Conservation (phyloP, 805 yeast genomes). For the Suhomyces xylopsoci region DNA sequence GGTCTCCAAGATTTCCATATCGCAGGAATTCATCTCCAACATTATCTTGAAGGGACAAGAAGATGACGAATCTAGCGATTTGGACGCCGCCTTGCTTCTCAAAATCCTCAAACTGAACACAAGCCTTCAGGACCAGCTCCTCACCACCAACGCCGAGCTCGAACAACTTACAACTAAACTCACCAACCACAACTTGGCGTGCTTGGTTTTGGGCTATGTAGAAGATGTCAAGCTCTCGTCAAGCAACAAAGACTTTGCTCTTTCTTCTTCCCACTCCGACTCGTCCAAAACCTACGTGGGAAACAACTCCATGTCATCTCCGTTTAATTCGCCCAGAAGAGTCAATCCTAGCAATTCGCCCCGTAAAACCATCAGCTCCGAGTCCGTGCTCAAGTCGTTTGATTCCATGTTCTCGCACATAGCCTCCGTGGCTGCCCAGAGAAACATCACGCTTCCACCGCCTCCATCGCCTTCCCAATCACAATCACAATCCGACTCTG, state of each 20-base stretch:
- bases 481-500: conserved; percentile 14
- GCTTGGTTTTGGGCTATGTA: conserved; percentile 46
- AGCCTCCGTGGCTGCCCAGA: conserved; percentile 45
- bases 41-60: conserved; percentile 38
- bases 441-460: conserved; percentile 39
- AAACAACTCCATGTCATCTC: conserved; percentile 3
- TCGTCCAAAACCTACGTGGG: background rate
- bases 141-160: conserved; percentile 24
- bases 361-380: conserved; percentile 1
- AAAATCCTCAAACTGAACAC: conserved; percentile 33
- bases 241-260: conserved; percentile 1
- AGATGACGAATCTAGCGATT: conserved; percentile 54
- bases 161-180: conserved; percentile 25
- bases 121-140: conserved; percentile 29
- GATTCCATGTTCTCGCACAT: conserved; percentile 48
- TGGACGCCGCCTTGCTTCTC: conserved; percentile 27
- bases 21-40: conserved; percentile 32
- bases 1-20: conserved; percentile 25
- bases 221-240: conserved; percentile 37
- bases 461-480: conserved; percentile 15
- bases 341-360: conserved; percentile 1
- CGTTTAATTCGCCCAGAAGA: conserved; percentile 10
- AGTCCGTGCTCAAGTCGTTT: conserved; percentile 20
- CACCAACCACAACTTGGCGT: conserved; percentile 42
- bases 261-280: background rate